Evolutionary conservation across 1,139 yeast species (phyloP).

Genomic region (Diutina neorugosa): DNA sequence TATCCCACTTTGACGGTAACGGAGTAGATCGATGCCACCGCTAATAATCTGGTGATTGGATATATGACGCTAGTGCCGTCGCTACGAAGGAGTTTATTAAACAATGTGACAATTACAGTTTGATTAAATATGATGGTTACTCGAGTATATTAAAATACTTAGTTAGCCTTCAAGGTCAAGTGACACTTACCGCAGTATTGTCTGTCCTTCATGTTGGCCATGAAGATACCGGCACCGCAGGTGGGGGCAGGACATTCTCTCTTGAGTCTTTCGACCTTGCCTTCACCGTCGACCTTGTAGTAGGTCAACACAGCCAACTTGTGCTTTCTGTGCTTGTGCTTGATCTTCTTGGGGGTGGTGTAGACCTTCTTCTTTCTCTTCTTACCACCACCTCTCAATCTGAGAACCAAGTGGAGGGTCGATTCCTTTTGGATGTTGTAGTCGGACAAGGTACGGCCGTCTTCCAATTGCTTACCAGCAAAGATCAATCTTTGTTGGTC

Average conservation of each 20-base stretch:
- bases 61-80: too few species aligned
- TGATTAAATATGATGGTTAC: neutral
- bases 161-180: slow-evolving; percentile 50
- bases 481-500: slow-evolving; percentile 99
- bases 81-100: too few species aligned
- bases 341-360: slow-evolving; percentile 99
- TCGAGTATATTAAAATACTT: slow-evolving; percentile 11
- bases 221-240: slow-evolving; percentile 99
- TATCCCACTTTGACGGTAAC: neutral
- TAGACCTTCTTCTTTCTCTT: slow-evolving; percentile 98
- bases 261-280: slow-evolving; percentile 97
- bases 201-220: slow-evolving; percentile 99
- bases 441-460: slow-evolving; percentile 97
- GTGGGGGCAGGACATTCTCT: slow-evolving; percentile 80
- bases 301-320: slow-evolving; percentile 98
- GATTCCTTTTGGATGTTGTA: slow-evolving; percentile 99
- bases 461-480: slow-evolving; percentile 99
- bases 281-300: slow-evolving; percentile 98
- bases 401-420: slow-evolving; percentile 90
- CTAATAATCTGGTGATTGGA: too few species aligned
- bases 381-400: slow-evolving; percentile 99
- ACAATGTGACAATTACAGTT: neutral
- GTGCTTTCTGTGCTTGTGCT: slow-evolving; percentile 98
- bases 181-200: slow-evolving; percentile 99
- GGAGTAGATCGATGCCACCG: too few species aligned